Conservation (phyloP, 371 early-diverging fungal genomes). For the Mucor lusitanicus region DNA sequence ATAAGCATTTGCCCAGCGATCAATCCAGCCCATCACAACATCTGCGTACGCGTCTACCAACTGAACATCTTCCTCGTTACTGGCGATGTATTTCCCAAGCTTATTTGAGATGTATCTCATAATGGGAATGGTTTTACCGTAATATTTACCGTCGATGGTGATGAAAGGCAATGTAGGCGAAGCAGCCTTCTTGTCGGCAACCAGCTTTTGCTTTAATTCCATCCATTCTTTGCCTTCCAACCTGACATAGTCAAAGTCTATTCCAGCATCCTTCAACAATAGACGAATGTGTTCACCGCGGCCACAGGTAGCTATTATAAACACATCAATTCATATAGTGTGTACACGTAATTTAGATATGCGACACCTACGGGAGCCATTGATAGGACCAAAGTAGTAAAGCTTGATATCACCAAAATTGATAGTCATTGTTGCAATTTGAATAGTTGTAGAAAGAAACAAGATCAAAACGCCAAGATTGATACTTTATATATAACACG, state of each 20-base stretch:
- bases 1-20: not conserved
- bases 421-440: not conserved
- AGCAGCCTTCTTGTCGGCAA: not conserved
- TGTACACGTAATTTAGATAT: not conserved
- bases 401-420: slow-evolving; percentile 11
- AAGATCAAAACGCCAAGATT: not conserved
- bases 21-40: slow-evolving; percentile 13
- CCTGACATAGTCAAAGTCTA: slow-evolving; percentile 24
- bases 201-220: slow-evolving; percentile 13
- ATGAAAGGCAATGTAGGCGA: slow-evolving; percentile 27
- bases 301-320: slow-evolving; percentile 11
- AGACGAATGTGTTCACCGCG: slow-evolving; percentile 30
- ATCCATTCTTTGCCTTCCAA: slow-evolving; percentile 14
- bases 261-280: slow-evolving; percentile 31
- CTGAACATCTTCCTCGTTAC: slow-evolving; percentile 27
- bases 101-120: slow-evolving; percentile 28
- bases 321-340: not conserved
- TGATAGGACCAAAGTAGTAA: slow-evolving; percentile 7
- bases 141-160: slow-evolving; percentile 25
- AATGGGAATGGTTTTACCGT: slow-evolving; percentile 22
- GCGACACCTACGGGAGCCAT: slow-evolving; percentile 8
- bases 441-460: not conserved
- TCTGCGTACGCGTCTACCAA: slow-evolving; percentile 24
- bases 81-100: slow-evolving; percentile 25
- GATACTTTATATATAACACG: not conserved